These are phyloP conservation scores for Erigeron canadensis DNA, from an alignment of 129 eudicot genomes.

Conservation along the genomic window DNA sequence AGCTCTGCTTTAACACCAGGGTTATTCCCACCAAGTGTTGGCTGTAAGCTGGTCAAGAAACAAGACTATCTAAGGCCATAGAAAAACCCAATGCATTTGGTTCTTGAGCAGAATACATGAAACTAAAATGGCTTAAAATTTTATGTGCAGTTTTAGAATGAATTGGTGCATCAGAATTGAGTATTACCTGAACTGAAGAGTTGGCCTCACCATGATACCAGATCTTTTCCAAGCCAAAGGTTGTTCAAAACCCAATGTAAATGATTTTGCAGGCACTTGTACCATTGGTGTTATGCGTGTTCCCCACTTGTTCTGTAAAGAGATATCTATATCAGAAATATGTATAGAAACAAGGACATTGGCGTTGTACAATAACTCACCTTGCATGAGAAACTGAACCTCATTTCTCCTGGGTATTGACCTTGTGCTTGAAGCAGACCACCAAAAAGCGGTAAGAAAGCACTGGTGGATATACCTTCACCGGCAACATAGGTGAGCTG, in stretches of 20 bases:
- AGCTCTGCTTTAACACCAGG: constrained; percentile 73
- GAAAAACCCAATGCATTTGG: not conserved
- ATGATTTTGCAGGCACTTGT: constrained; percentile 82
- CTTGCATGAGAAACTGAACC: constrained; percentile 82
- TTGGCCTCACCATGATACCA: constrained; percentile 84
- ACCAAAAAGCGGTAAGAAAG: constrained; percentile 69
- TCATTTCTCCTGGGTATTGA: constrained; percentile 89
- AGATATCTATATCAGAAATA: constrained; percentile 9
- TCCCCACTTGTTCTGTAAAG: constrained; percentile 75
- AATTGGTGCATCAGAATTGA: not conserved
- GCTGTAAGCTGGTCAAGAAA: constrained; percentile 48
- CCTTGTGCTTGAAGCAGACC: constrained; percentile 97
- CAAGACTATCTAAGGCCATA: not conserved
- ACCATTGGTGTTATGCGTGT: constrained; percentile 66
- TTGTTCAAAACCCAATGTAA: constrained; percentile 64
- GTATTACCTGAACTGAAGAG: constrained; percentile 62
- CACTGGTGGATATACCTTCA: constrained; percentile 82
- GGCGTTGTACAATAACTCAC: constrained; percentile 35
- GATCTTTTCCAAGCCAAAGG: constrained; percentile 88
- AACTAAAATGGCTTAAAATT: not conserved
- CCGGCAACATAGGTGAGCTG: constrained; percentile 80
- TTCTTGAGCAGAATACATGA: not conserved
- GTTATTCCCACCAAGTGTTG: constrained; percentile 76
- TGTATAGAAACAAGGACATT: not conserved
- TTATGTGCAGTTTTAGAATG: not conserved